Evolutionary conservation across 202 grass and related monocot genomes (phyloP).

Genomic region (Eragrostis tef): DNA sequence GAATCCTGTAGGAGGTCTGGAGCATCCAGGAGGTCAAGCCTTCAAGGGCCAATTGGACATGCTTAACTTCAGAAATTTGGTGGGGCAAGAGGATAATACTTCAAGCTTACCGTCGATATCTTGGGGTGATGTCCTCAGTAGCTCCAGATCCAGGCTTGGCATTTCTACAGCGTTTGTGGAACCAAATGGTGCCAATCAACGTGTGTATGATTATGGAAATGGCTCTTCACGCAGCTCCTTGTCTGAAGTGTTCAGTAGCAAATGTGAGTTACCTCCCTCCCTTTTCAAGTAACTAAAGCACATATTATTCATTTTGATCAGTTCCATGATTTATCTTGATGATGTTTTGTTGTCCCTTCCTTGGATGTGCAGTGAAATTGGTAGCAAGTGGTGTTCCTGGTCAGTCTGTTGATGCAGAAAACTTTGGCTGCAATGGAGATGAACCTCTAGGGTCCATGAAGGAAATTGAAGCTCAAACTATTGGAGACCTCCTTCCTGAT

Average conservation of each 20-base stretch:
- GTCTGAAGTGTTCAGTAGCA: conserved; percentile 47
- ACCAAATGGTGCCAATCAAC: conserved; percentile 34
- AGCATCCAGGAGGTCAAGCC: conserved; percentile 41
- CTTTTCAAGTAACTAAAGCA: conserved; percentile 14
- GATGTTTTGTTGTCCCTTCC: conserved; percentile 10
- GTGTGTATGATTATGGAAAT: conserved; percentile 25
- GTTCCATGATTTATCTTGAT: conserved; percentile 26
- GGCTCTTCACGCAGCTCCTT: conserved; percentile 50
- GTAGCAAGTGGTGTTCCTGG: conserved; percentile 37
- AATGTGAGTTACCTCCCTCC: conserved; percentile 52
- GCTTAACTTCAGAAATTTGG: conserved; percentile 46
- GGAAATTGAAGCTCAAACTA: conserved; percentile 81
- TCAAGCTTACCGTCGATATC: conserved; percentile 36
- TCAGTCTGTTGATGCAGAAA: conserved; percentile 50
- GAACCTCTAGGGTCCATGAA: conserved; percentile 68
- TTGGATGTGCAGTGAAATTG: conserved; percentile 54
- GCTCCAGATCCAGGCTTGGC: conserved; percentile 46
- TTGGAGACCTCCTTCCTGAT: conserved; percentile 77
- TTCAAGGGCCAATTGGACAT: conserved; percentile 46
- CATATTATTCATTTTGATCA: conserved; percentile 2
- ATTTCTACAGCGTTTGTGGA: conserved; percentile 40
- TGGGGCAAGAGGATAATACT: conserved; percentile 44
- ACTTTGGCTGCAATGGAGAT: conserved; percentile 49
- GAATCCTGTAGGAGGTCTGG: conserved; percentile 41
- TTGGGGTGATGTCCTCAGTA: conserved; percentile 46